phyloP scores from a whole-genome alignment of 1,284 basidiomycete species.

The Porodaedalea pini region DNA sequence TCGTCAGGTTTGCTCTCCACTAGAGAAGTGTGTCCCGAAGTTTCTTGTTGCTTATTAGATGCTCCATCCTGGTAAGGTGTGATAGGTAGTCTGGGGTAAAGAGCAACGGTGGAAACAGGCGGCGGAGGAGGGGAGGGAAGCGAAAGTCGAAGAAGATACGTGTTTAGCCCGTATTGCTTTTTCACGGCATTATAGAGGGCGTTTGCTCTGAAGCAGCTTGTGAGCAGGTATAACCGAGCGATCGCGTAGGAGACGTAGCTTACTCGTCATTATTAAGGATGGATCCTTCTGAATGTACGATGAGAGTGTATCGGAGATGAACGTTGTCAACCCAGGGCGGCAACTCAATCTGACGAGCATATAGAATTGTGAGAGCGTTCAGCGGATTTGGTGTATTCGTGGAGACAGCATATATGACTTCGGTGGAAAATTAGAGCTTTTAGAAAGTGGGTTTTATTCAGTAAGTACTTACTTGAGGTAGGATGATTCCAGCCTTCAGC shows the following conservation, averaged over 20 bases:
- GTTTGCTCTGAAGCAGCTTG: constrained; percentile 46
- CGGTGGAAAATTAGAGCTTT: constrained; percentile 19
- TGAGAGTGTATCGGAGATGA: constrained; percentile 66
- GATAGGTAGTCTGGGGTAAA: constrained; percentile 63
- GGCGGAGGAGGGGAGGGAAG: constrained; percentile 51
- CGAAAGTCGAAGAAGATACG: constrained; percentile 59
- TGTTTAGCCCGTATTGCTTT: constrained; percentile 76
- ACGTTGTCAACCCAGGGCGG: constrained; percentile 75
- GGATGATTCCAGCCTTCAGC: constrained; percentile 82
- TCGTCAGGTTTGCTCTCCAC: constrained; percentile 20
- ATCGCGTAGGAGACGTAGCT: constrained; percentile 26
- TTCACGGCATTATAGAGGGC: constrained; percentile 78
- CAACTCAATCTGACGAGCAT: constrained; percentile 59
- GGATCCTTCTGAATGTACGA: constrained; percentile 69
- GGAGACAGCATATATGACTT: constrained; percentile 75
- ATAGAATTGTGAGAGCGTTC: constrained; percentile 67
- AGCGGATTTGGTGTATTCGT: constrained; percentile 73
- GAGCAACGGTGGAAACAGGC: constrained; percentile 60
- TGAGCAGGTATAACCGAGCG: background rate
- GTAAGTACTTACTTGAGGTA: constrained; percentile 54
- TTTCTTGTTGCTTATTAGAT: background rate
- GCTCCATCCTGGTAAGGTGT: constrained; percentile 27
- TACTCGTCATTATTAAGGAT: constrained; percentile 74
- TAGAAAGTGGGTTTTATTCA: constrained; percentile 4
- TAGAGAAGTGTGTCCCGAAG: constrained; percentile 11